Conservation (phyloP, 1,284 basidiomycete species). For the Tilletia setariae region DNA sequence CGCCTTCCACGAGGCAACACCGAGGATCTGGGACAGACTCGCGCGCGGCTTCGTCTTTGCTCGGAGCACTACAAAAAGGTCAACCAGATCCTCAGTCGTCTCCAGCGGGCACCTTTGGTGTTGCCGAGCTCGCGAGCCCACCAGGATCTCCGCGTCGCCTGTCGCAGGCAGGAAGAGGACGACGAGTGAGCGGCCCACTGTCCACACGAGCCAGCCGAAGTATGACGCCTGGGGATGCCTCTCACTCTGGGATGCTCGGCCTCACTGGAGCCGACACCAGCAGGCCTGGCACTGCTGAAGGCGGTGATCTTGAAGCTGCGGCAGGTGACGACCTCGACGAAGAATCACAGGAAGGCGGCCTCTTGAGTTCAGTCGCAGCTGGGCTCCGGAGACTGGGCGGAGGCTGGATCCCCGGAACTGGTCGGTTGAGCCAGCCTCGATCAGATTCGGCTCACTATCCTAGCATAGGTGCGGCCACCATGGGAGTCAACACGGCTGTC, state of each 20-base stretch:
- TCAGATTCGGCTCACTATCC: neutral
- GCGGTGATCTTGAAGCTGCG: conserved; percentile 5
- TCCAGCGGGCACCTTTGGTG: conserved; percentile 2
- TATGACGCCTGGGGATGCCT: neutral
- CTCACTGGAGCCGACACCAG: neutral
- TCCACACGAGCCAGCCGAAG: neutral
- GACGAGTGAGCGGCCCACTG: neutral
- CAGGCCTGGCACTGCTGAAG: neutral
- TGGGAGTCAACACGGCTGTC: neutral
- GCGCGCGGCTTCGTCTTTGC: neutral
- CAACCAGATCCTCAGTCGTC: neutral
- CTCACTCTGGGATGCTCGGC: neutral
- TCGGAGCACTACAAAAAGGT: neutral
- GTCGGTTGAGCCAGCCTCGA: neutral
- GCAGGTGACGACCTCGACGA: neutral
- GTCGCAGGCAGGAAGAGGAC: neutral
- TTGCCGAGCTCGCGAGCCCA: conserved; percentile 7
- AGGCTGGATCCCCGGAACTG: neutral
- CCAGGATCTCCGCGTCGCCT: neutral
- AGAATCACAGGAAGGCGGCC: neutral
- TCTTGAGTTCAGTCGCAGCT: conserved; percentile 2
- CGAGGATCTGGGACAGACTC: neutral
- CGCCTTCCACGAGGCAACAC: neutral
- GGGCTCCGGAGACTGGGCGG: neutral
- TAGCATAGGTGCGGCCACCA: neutral